A percentile compares a stretch with the other conserved stretches of the same genome.
Evolutionary conservation across 495 filamentous ascomycete genomes (phyloP).

Genomic region (Neurospora intermedia): DNA sequence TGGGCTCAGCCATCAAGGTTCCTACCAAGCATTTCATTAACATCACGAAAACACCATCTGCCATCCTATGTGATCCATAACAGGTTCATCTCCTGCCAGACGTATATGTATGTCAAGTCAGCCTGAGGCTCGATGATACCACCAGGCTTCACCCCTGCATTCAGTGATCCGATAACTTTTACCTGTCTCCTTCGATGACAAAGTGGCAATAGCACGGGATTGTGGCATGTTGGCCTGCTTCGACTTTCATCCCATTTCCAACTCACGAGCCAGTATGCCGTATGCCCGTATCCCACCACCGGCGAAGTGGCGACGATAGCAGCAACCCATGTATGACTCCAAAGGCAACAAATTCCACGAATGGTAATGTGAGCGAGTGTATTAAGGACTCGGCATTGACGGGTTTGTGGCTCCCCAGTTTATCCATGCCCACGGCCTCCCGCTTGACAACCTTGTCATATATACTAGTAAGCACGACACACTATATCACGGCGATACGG

Average conservation of each 20-base stretch:
- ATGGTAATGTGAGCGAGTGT: not conserved
- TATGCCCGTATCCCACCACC: not conserved
- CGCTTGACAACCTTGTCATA: not conserved
- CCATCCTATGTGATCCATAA: not conserved
- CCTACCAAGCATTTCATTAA: not conserved
- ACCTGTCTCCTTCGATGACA: not conserved
- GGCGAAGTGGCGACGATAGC: not conserved
- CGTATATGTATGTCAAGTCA: not conserved
- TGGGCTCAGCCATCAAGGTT: not conserved
- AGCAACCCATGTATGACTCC: not conserved
- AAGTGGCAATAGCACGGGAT: not conserved
- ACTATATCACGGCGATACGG: not conserved
- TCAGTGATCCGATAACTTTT: not conserved
- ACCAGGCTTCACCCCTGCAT: not conserved
- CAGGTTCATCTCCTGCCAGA: not conserved
- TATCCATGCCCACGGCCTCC: not conserved
- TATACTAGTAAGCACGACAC: not conserved
- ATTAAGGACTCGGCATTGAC: not conserved
- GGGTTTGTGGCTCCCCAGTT: not conserved
- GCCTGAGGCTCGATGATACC: not conserved
- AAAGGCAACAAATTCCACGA: not conserved
- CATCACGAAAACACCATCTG: not conserved
- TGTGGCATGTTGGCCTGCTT: not conserved
- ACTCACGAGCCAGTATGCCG: not conserved
- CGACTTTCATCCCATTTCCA: not conserved